A percentile compares a stretch with the other conserved stretches of the same genome.
Conservation (phyloP, 768 basidiomycete genomes). For the Rhodotorula sphaerocarpa region DNA sequence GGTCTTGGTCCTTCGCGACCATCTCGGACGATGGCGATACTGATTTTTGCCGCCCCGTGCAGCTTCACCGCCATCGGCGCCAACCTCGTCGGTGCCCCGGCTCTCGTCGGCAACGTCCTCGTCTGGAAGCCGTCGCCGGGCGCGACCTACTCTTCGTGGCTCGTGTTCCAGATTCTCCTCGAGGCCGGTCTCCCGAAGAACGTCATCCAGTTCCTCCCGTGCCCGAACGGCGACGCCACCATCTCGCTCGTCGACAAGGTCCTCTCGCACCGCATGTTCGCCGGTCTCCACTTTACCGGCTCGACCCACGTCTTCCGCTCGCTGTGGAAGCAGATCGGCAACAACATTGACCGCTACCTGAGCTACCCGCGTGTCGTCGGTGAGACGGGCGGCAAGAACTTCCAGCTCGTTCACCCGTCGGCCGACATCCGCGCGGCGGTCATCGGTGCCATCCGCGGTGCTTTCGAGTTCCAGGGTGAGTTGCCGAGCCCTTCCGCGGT, state of each 20-base stretch:
- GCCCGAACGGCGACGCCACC: conserved; percentile 59
- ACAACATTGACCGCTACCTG: conserved; percentile 76
- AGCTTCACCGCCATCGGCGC: conserved; percentile 91
- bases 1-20: too few species aligned
- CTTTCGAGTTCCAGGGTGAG: conserved; percentile 89
- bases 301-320: conserved; percentile 89
- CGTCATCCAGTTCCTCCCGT: conserved; percentile 95
- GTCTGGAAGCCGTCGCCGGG: conserved; percentile 97
- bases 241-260: conserved; percentile 45
- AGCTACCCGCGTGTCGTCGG: conserved; percentile 92
- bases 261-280: conserved; percentile 73
- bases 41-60: background rate
- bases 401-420: conserved; percentile 80
- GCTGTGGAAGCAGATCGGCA: conserved; percentile 90
- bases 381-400: conserved; percentile 97
- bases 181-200: conserved; percentile 91
- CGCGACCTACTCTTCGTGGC: conserved; percentile 89
- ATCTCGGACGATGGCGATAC: rapidly evolving
- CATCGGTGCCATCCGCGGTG: conserved; percentile 72
- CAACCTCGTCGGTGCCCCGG: conserved; percentile 79
- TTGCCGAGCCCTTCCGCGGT: too few species aligned
- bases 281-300: conserved; percentile 91
- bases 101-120: conserved; percentile 85
- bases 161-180: conserved; percentile 77
- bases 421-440: conserved; percentile 88